Conservation (phyloP, 2,329 filamentous ascomycete species). For the Neoscytalidium dimidiatum region DNA sequence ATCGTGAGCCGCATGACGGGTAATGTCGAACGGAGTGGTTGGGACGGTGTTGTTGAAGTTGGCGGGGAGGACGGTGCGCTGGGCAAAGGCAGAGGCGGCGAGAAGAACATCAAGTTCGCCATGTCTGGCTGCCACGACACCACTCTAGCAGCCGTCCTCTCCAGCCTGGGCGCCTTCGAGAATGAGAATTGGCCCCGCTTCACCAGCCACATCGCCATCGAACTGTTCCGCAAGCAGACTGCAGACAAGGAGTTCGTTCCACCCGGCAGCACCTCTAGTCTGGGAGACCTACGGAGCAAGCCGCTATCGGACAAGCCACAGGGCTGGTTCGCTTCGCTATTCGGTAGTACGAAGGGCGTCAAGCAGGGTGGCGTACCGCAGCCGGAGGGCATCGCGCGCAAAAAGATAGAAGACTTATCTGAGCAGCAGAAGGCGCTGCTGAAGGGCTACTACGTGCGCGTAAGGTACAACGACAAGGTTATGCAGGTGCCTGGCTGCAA, state of each 20-base stretch:
- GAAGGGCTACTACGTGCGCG: slow-evolving; percentile 79
- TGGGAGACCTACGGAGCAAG: background rate
- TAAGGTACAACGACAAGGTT: slow-evolving; percentile 87
- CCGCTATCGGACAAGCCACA: background rate
- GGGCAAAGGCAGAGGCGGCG: slow-evolving; percentile 48
- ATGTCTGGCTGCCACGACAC: slow-evolving; percentile 92
- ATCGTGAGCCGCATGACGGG: slow-evolving; percentile 59
- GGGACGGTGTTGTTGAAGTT: slow-evolving; percentile 43
- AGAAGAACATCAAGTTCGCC: slow-evolving; percentile 67
- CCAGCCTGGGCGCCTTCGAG: slow-evolving; percentile 77
- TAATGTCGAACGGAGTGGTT: slow-evolving; percentile 35
- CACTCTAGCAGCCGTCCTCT: slow-evolving; percentile 77
- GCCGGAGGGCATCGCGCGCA: slow-evolving; percentile 59
- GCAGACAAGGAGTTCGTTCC: slow-evolving; percentile 27
- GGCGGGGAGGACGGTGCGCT: slow-evolving; percentile 35
- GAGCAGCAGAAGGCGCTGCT: slow-evolving; percentile 61
- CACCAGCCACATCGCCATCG: slow-evolving; percentile 87
- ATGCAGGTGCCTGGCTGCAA: slow-evolving; percentile 83
- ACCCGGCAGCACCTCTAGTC: slow-evolving; percentile 22
- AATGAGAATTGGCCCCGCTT: slow-evolving; percentile 83
- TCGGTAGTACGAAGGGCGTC: background rate
- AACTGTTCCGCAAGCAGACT: slow-evolving; percentile 70
- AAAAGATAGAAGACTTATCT: slow-evolving; percentile 57
- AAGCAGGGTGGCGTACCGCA: background rate
- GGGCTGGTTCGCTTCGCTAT: slow-evolving; percentile 18